phyloP scores from a whole-genome alignment of 2,329 filamentous ascomycete species.

The Magnaporthiopsis incrustans region DNA sequence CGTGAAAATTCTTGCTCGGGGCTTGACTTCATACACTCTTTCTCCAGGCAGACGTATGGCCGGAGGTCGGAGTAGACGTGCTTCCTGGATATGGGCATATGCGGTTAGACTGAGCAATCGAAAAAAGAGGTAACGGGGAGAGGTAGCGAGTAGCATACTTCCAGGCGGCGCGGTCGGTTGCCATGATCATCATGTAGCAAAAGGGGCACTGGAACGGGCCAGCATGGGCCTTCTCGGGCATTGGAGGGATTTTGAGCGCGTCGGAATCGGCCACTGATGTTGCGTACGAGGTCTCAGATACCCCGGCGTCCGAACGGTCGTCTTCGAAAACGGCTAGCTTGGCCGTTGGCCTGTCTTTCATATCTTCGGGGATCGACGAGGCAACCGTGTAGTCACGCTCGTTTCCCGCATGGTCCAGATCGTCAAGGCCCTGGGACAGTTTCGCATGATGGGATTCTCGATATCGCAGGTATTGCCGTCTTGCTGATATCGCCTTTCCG shows the following conservation, averaged over 20 bases:
- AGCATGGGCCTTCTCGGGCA: constrained; percentile 15
- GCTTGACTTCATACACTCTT: too few relatives aligned
- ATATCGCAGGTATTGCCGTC: too few relatives aligned
- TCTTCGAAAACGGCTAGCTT: constrained; percentile 14
- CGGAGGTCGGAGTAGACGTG: too few relatives aligned
- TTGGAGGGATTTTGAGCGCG: constrained; percentile 14
- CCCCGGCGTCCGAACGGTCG: constrained; percentile 15
- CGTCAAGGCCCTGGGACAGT: too few relatives aligned
- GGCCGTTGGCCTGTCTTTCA: constrained; percentile 9
- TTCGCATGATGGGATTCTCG: too few relatives aligned
- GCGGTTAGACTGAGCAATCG: too few relatives aligned
- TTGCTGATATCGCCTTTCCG: too few relatives aligned
- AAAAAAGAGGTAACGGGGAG: too few relatives aligned
- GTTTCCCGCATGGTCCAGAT: constrained; percentile 6
- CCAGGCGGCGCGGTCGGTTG: constrained; percentile 20
- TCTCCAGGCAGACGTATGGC: too few relatives aligned
- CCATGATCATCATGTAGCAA: constrained; percentile 26
- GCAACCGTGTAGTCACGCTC: constrained; percentile 14
- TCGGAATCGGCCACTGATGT: constrained; percentile 13
- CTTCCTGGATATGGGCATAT: too few relatives aligned
- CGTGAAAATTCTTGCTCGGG: too few relatives aligned
- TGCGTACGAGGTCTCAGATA: constrained; percentile 22
- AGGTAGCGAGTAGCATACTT: constrained; percentile 13
- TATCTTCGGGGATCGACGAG: constrained; percentile 13
- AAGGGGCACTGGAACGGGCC: constrained; percentile 29